Evolutionary conservation across 1,139 yeast species (phyloP).

Genomic region (Candida labiduridarum): DNA sequence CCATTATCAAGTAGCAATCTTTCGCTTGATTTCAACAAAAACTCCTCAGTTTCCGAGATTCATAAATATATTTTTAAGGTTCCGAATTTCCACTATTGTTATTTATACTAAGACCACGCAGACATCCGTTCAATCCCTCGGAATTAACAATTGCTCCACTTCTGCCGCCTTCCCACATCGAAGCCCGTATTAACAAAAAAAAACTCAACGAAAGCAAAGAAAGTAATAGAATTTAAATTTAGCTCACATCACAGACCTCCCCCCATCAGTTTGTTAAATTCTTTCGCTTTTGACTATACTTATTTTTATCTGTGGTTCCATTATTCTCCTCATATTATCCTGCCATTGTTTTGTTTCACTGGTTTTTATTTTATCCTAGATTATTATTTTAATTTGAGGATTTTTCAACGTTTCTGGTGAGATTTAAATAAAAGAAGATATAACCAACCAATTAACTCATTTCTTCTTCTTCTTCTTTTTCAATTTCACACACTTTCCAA

Average conservation of each 20-base stretch:
- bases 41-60: not conserved
- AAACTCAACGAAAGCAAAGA: no score
- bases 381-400: not conserved
- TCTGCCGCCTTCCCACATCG: not conserved
- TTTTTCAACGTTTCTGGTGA: not conserved
- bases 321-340: no score
- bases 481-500: not conserved
- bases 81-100: not conserved
- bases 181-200: not conserved
- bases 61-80: not conserved
- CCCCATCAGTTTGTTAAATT: no score
- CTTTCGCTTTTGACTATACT: no score
- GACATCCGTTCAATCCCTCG: not conserved
- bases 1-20: not conserved
- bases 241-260: no score
- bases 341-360: not conserved
- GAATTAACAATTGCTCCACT: not conserved
- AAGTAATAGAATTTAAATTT: not conserved
- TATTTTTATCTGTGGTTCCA: no score
- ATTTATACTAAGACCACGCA: not conserved
- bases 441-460: not conserved
- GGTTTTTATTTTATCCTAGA: not conserved
- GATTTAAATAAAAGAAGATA: not conserved
- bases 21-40: not conserved
- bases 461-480: not conserved